Conservation (phyloP, 306 rosid genomes). For the Rosa lucieae region DNA sequence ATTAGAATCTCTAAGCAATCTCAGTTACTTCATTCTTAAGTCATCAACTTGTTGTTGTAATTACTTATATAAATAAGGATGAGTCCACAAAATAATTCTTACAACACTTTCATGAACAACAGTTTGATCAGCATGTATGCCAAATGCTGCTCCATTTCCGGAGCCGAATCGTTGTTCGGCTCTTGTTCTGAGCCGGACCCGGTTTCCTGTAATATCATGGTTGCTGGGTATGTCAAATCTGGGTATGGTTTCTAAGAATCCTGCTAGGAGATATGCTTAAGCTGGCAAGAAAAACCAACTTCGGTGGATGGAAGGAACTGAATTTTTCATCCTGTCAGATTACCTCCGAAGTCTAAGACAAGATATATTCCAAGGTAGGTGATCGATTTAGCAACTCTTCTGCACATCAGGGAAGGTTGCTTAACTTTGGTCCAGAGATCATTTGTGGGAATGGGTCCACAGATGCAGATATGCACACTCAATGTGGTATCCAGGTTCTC, state of each 20-base stretch:
- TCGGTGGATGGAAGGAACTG: not conserved
- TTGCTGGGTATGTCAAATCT: conserved; percentile 58
- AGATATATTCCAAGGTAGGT: too few relatives aligned
- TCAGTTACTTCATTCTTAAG: too few relatives aligned
- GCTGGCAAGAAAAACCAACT: not conserved
- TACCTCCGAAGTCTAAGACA: not conserved
- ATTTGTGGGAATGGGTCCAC: not conserved
- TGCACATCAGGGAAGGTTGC: not conserved
- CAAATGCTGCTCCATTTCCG: conserved; percentile 53
- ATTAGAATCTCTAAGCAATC: too few relatives aligned
- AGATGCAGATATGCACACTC: not conserved
- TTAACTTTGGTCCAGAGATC: not conserved
- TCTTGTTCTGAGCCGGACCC: conserved; percentile 46
- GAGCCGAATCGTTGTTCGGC: conserved; percentile 52
- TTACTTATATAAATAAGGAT: too few relatives aligned
- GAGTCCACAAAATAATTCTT: too few relatives aligned
- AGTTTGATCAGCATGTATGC: conserved; percentile 77
- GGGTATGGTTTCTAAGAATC: conserved; percentile 17
- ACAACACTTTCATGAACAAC: conserved; percentile 47
- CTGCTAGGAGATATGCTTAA: not conserved
- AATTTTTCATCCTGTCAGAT: not conserved
- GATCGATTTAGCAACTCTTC: too few relatives aligned
- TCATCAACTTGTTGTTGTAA: too few relatives aligned
- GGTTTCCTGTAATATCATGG: conserved; percentile 82
- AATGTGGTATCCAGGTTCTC: too few relatives aligned